Conservation (phyloP, 257 asterid genomes). For the Prunella vulgaris region DNA sequence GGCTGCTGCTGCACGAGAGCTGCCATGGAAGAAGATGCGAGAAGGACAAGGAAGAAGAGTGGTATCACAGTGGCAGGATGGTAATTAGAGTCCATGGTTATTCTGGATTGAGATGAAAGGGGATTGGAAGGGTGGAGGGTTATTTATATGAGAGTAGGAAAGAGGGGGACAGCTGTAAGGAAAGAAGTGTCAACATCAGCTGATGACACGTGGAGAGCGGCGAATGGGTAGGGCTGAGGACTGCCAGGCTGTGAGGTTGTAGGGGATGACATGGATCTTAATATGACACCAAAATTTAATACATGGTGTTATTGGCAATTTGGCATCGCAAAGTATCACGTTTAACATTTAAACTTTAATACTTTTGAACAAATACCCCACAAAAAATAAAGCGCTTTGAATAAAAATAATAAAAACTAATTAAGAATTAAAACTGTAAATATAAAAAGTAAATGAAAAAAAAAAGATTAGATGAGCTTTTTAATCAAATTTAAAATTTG, state of each 20-base stretch:
- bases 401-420: no score
- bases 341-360: not conserved
- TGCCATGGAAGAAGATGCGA: slow-evolving; percentile 36
- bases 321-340: not conserved
- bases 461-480: no score
- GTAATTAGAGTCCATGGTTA: slow-evolving; percentile 31
- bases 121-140: not conserved
- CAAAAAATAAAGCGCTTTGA: no score
- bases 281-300: not conserved
- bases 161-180: slow-evolving; percentile 43
- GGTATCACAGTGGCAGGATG: slow-evolving; percentile 13
- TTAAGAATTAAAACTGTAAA: no score
- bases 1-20: slow-evolving; percentile 58
- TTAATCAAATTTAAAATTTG: no score
- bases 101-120: not conserved
- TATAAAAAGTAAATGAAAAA: no score
- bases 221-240: slow-evolving; percentile 4
- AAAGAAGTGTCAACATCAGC: slow-evolving; percentile 31
- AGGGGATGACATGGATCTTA: slow-evolving; percentile 25
- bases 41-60: slow-evolving; percentile 19
- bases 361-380: not conserved
- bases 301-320: no score
- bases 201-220: slow-evolving; percentile 28
- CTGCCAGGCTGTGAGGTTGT: slow-evolving; percentile 40
- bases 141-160: slow-evolving; percentile 25